These are phyloP conservation scores for Arthrinium phaeospermum DNA, from an alignment of 2,329 filamentous ascomycete genomes.

Conservation along the genomic window DNA sequence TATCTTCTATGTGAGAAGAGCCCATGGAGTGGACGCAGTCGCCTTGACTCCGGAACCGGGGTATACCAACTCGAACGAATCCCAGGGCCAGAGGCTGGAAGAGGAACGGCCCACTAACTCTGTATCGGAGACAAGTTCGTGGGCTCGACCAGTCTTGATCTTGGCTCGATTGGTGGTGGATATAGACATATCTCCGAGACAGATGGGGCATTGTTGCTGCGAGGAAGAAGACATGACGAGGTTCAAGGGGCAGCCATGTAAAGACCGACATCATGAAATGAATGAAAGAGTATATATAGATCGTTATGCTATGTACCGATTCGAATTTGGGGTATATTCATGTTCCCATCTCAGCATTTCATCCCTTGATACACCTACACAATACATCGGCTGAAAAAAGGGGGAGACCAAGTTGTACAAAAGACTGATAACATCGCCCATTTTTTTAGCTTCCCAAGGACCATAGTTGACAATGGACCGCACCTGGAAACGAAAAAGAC, in stretches of 20 bases:
- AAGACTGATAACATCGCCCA: conserved; percentile 1
- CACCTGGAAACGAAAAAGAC: conserved; percentile 8
- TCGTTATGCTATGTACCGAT: conserved; percentile 4
- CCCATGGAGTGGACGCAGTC: neutral
- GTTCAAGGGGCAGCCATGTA: neutral
- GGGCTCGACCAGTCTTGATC: neutral
- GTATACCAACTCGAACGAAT: neutral
- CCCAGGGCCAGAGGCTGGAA: neutral
- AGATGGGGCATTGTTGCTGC: neutral
- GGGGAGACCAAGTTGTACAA: neutral
- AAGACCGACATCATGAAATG: neutral
- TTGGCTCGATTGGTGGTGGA: neutral
- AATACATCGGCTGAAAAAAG: neutral
- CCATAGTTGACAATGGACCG: neutral
- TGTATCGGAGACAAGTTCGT: neutral
- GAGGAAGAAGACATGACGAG: neutral
- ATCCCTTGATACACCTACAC: neutral
- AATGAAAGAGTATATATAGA: neutral
- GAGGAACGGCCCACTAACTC: neutral
- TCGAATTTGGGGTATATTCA: conserved; percentile 9
- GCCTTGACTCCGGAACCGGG: neutral
- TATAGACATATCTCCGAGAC: neutral
- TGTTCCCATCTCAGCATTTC: conserved; percentile 14
- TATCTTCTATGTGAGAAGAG: neutral
- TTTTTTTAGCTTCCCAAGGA: neutral